phyloP scores from a whole-genome alignment of 2,329 filamentous ascomycete species.

The Colletotrichum sp. region DNA sequence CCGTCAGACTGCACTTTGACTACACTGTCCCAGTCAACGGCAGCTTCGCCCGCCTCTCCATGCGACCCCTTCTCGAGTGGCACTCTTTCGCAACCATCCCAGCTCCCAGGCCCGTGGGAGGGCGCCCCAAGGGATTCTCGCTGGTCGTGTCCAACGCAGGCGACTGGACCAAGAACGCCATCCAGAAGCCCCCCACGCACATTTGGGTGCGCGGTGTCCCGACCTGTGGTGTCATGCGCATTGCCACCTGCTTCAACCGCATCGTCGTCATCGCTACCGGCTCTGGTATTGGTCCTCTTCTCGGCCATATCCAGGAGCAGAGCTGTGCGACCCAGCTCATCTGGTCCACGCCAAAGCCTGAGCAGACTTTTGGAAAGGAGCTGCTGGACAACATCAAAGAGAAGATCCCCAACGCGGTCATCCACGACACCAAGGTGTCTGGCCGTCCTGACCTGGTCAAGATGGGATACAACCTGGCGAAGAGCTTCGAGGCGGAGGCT shows the following conservation, averaged over 20 bases:
- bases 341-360: constrained; percentile 70
- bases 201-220: constrained; percentile 74
- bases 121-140: constrained; percentile 58
- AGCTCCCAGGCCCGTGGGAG: constrained; percentile 38
- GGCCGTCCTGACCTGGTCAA: constrained; percentile 62
- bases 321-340: constrained; percentile 63
- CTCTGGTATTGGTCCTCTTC: constrained; percentile 73
- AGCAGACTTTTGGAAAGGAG: constrained; percentile 64
- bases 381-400: constrained; percentile 61
- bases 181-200: constrained; percentile 62
- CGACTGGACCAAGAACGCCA: constrained; percentile 75
- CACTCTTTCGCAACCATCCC: constrained; percentile 80
- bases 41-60: constrained; percentile 57
- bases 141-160: constrained; percentile 75
- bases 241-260: constrained; percentile 69
- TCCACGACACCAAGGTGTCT: constrained; percentile 67
- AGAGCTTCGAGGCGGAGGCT: constrained; percentile 66
- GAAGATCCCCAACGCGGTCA: constrained; percentile 67
- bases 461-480: constrained; percentile 57
- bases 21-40: constrained; percentile 61
- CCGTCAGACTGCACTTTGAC: constrained; percentile 72
- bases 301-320: constrained; percentile 61
- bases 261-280: constrained; percentile 74
- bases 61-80: constrained; percentile 71
- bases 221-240: constrained; percentile 69